These are phyloP conservation scores for Vigna unguiculata DNA, from an alignment of 306 rosid genomes.

Conservation along the genomic window DNA sequence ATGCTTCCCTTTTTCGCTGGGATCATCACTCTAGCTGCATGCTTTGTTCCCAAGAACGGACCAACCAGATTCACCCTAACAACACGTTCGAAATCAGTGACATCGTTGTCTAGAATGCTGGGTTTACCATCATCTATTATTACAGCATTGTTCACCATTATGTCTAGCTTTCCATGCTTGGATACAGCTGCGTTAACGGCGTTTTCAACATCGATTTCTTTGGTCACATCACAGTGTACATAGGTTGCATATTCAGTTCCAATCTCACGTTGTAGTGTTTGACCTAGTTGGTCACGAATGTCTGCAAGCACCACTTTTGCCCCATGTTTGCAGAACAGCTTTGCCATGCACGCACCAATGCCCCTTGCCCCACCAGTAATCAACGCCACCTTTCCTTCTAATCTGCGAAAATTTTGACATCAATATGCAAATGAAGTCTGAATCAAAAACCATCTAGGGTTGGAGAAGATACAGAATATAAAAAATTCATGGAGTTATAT, in stretches of 20 bases:
- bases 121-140: not conserved
- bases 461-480: no score
- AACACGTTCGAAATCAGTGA: slow-evolving; percentile 33
- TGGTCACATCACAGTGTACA: slow-evolving; percentile 47
- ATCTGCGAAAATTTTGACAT: slow-evolving; percentile 26
- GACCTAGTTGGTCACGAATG: slow-evolving; percentile 41
- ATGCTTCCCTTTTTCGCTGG: slow-evolving; percentile 41
- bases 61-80: slow-evolving; percentile 44
- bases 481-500: no score
- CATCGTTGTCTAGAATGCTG: slow-evolving; percentile 43
- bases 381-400: slow-evolving; percentile 45
- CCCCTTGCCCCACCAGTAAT: slow-evolving; percentile 53
- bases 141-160: slow-evolving; percentile 61
- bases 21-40: slow-evolving; percentile 50
- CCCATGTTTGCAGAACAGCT: slow-evolving; percentile 45
- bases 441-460: no score
- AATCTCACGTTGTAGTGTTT: not conserved
- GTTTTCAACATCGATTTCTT: slow-evolving; percentile 46
- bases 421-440: no score
- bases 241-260: slow-evolving; percentile 15
- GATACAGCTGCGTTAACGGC: slow-evolving; percentile 21
- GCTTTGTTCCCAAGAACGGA: slow-evolving; percentile 48
- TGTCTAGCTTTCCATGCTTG: slow-evolving; percentile 57
- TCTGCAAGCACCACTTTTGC: slow-evolving; percentile 51
- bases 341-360: slow-evolving; percentile 45